Conservation (phyloP, 129 eudicot genomes). For the Cynara cardunculus region DNA sequence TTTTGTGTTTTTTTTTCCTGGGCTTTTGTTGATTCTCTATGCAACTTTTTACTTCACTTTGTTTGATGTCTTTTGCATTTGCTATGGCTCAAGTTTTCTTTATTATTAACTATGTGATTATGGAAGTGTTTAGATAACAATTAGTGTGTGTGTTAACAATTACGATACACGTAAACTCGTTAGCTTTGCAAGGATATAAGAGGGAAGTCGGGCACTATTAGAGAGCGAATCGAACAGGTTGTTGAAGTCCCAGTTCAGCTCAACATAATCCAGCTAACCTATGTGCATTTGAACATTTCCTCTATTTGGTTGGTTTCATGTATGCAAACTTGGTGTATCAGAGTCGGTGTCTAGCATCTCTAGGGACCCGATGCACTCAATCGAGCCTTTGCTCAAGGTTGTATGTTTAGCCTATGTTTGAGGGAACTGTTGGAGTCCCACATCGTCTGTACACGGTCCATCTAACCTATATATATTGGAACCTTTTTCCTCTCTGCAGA, state of each 20-base stretch:
- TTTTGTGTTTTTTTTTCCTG: slow-evolving; percentile 8
- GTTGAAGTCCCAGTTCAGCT: background rate
- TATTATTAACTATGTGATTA: background rate
- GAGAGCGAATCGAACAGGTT: background rate
- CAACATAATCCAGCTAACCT: no score
- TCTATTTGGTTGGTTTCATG: background rate
- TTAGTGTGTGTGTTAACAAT: background rate
- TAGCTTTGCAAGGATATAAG: background rate
- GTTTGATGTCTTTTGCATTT: background rate
- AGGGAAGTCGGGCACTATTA: background rate
- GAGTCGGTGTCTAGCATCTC: background rate
- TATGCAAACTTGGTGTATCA: background rate
- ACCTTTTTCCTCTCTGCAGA: no score
- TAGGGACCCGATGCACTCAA: background rate
- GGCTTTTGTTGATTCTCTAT: slow-evolving; percentile 11
- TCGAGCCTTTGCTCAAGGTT: background rate
- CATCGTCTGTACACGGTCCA: background rate
- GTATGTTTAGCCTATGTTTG: background rate
- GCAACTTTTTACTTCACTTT: background rate
- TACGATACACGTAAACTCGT: background rate
- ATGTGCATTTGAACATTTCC: no score
- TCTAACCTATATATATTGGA: background rate
- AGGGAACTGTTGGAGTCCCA: background rate
- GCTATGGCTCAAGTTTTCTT: background rate
- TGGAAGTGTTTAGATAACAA: background rate